Base-by-base conservation (phyloP, 768 basidiomycete species). In the Panus rudis region DNA sequence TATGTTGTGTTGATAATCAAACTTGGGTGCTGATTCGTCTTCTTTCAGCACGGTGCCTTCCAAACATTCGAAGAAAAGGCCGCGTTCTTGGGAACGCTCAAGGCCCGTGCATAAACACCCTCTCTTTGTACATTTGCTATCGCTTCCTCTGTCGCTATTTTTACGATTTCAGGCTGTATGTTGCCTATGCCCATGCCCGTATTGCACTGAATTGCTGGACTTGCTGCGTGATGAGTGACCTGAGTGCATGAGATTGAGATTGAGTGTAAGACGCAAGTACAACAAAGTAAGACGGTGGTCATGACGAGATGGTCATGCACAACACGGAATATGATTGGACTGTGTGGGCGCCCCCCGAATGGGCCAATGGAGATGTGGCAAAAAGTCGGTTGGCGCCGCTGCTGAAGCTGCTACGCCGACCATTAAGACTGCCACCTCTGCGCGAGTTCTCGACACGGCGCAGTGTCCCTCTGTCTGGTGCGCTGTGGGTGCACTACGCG, bases 1-100 rank as follows among this genome's bases (percentile, higher is more conserved):
- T 22, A 41, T 13, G 37, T 43, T 35, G 23, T n/a, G 16, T 7
- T 10, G 44, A 27, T n/a, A n/a, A 24, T 25, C 10, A 21, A 11
- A 14, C 10, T 47, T 7, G 6, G 11, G 30, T 50, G 24, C 44
- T 54, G 19, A 43, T 6, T 1, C 8, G 34, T 20, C 40, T 31
- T 40, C 37, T 41, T 32, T 17, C 52, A 89, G 87, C 93, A 96
- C 62, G 92, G 92, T 59, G 82, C 86, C 37, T 96, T 93, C 91
- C 92, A 98, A 76, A 92, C 92, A 38, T 75, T 77, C 72, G 88
- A 89, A 71, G 94, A 97, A 83, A 97, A 97, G 80, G 73, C 77
- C 54, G 82, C 89, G 63, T 97, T 97, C 81, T 59, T 92, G 65
- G 89, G 89, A 66, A 80, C 87, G 60, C 87, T 90, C 80, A 92